phyloP scores from a whole-genome alignment of 202 grass and related monocot genomes.

The Carex arenaria region DNA sequence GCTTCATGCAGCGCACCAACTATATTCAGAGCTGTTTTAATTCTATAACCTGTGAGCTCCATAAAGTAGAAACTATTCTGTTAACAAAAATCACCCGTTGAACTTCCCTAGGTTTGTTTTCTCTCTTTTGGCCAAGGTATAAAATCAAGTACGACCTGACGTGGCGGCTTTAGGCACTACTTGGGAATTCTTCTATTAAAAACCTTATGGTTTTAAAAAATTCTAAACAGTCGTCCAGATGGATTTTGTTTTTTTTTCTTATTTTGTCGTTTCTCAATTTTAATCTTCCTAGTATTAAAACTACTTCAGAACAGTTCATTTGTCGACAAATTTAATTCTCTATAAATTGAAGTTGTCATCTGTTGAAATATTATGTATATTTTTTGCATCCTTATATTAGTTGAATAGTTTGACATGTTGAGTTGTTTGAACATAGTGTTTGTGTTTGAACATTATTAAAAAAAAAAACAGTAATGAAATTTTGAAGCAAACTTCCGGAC shows the following conservation, averaged over 20 bases:
- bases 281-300: not conserved
- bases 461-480: too few relatives aligned
- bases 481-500: not conserved
- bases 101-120: not conserved
- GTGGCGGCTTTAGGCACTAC: not conserved
- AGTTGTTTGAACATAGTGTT: not conserved
- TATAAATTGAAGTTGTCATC: not conserved
- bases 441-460: not conserved
- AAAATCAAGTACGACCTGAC: not conserved
- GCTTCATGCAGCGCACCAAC: too few relatives aligned
- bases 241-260: not conserved
- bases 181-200: not conserved
- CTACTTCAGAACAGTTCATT: not conserved
- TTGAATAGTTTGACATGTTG: not conserved
- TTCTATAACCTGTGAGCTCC: too few relatives aligned
- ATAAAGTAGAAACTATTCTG: too few relatives aligned
- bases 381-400: not conserved
- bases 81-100: too few relatives aligned
- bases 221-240: not conserved
- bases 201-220: not conserved
- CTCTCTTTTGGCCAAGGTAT: not conserved
- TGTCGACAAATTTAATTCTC: not conserved
- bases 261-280: slow-evolving; percentile 5
- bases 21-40: too few relatives aligned
- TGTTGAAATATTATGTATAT: too few relatives aligned